Conservation (phyloP, 2,329 filamentous ascomycete genomes). For the Aspergillus carbonarius region DNA sequence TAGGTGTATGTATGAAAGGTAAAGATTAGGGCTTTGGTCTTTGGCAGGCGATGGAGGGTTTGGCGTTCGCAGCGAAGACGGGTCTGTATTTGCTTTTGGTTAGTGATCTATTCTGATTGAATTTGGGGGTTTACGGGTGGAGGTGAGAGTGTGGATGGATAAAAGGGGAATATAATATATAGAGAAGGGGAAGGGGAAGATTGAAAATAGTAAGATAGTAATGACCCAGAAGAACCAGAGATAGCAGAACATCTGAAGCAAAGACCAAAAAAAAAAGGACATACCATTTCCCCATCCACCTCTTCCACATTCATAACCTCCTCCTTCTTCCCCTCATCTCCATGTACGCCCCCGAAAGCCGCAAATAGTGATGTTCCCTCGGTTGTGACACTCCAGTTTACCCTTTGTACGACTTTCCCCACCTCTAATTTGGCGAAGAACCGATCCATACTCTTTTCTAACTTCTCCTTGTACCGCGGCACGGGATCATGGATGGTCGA, state of each 20-base stretch:
- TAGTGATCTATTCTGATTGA: too few species aligned
- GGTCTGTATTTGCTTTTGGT: slow-evolving; percentile 30
- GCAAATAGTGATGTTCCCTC: slow-evolving; percentile 39
- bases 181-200: too few species aligned
- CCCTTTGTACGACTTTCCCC: slow-evolving; percentile 56
- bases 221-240: too few species aligned
- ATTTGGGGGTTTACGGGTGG: too few species aligned
- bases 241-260: not conserved
- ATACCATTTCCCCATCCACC: slow-evolving; percentile 48
- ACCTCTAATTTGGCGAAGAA: slow-evolving; percentile 57
- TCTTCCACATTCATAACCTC: slow-evolving; percentile 32
- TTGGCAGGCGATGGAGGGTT: slow-evolving; percentile 59
- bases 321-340: slow-evolving; percentile 15
- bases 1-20: slow-evolving; percentile 64
- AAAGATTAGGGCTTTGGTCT: slow-evolving; percentile 57
- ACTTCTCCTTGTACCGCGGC: slow-evolving; percentile 56
- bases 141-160: too few species aligned
- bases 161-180: too few species aligned
- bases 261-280: slow-evolving; percentile 7
- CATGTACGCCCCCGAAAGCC: slow-evolving; percentile 39
- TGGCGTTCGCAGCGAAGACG: slow-evolving; percentile 60
- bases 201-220: too few species aligned
- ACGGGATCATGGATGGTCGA: slow-evolving; percentile 60
- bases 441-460: slow-evolving; percentile 61
- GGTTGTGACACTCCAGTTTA: slow-evolving; percentile 51